A percentile compares a stretch with the other conserved stretches of the same genome.
These are phyloP conservation scores for Rutidosis leptorrhynchoides DNA, from an alignment of 129 eudicot genomes.

Conservation along the genomic window DNA sequence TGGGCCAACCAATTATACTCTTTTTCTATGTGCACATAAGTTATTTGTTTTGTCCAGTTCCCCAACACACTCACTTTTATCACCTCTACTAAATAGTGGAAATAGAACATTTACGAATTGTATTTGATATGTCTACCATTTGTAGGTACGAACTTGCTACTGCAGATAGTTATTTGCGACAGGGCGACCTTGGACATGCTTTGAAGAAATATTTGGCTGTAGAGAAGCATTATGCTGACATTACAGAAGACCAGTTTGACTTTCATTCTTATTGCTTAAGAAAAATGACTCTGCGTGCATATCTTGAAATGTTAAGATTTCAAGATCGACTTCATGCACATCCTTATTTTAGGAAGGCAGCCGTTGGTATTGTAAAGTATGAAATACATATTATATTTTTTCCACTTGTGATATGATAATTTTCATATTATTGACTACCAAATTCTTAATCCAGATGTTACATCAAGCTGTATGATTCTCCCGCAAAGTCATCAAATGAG, in stretches of 20 bases:
- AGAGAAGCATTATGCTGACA: constrained; percentile 97
- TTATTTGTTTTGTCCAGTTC: background rate
- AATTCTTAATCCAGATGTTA: constrained; percentile 67
- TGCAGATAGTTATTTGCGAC: constrained; percentile 96
- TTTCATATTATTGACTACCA: background rate
- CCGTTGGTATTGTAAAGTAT: constrained; percentile 83
- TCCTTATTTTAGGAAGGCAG: constrained; percentile 85
- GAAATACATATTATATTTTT: background rate
- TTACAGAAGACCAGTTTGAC: constrained; percentile 94
- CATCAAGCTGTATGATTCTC: constrained; percentile 80
- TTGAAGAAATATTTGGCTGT: constrained; percentile 86
- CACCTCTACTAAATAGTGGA: background rate
- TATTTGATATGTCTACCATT: constrained; percentile 7
- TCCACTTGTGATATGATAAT: background rate
- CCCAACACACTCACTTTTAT: background rate
- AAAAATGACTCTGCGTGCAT: constrained; percentile 96
- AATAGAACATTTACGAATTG: background rate
- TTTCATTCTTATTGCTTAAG: constrained; percentile 97
- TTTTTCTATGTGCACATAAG: background rate
- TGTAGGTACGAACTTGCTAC: constrained; percentile 94
- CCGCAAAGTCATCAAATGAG: constrained; percentile 73
- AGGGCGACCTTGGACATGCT: constrained; percentile 95
- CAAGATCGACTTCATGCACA: constrained; percentile 93
- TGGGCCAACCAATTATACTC: background rate
- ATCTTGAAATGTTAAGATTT: constrained; percentile 88